A percentile compares a stretch with the other conserved stretches of the same genome.
Evolutionary conservation across 306 rosid species (phyloP).

Genomic region (Dicorynia guianensis): DNA sequence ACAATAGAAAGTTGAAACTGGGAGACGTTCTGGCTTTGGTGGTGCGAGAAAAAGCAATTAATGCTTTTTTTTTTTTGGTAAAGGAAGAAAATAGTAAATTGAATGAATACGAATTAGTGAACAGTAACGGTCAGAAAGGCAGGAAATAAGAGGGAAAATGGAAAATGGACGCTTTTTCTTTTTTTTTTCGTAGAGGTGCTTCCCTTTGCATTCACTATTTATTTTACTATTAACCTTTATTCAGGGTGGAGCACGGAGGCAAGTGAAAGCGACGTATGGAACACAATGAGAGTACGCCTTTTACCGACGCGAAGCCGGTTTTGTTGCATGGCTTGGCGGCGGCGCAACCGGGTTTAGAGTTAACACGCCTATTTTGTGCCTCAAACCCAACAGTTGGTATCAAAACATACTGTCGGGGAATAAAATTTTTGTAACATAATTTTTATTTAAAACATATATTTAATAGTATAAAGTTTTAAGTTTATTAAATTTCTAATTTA

Average conservation of each 20-base stretch:
- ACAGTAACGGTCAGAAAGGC: too few relatives aligned
- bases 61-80: background rate
- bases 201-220: background rate
- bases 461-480: too few relatives aligned
- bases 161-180: background rate
- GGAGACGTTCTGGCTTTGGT: background rate
- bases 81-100: background rate
- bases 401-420: too few relatives aligned
- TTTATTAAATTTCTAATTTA: too few relatives aligned
- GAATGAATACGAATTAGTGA: background rate
- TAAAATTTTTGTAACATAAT: too few relatives aligned
- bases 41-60: conserved; percentile 14
- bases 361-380: too few relatives aligned
- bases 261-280: conserved; percentile 39
- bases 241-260: conserved; percentile 38
- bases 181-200: background rate
- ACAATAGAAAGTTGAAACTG: too few relatives aligned
- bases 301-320: conserved; percentile 46
- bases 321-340: conserved; percentile 28
- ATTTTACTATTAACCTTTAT: background rate
- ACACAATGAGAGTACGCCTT: conserved; percentile 46
- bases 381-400: too few relatives aligned
- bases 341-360: too few relatives aligned
- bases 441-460: too few relatives aligned
- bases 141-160: conserved; percentile 11